Evolutionary conservation across 257 asterid species (phyloP), one percentile per base, ranked within the genome.

Genomic region (Nicotiana obtusifolia): DNA sequence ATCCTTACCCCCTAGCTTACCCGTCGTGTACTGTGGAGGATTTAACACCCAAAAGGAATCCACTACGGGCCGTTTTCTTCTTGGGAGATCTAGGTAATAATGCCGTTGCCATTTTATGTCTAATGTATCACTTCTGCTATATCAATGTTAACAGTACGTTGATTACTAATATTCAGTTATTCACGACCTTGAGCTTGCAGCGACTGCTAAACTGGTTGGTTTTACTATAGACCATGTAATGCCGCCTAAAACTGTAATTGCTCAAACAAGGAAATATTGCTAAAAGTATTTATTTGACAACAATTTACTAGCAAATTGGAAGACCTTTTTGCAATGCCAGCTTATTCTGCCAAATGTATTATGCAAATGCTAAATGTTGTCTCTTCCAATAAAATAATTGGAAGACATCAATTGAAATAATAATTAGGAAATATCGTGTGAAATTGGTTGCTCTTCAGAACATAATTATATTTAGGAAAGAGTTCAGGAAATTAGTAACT

Each of bases 21-120:
- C 99, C 60, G 98, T 93, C 53, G 82, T 96, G 41, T 96, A 94
- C 71, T 92, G 97, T 89, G 99, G 98, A 66, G 98, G 99, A 64
- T 96, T 96, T 75, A 96, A 96, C 86, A 88, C 99, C 37, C 99
- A 85, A 82, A 96, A 96, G 89, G 99, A 96, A 88, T 94, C 99
- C 65, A 94, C 98, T 69, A 92, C 98, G 0, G 99, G 98, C 5
- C 98, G 98, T 67, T 96, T 96, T 89, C 98, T 94, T 89, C 99
- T 94, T 81, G 99, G 99, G 78, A 89, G 99, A 89, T 96, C 98
- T 59, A 89, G 99, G 98, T 94, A 88, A 75, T 24, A 14, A 15
- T 47, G 4, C 20, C 7, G 1, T 4, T 49, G 64, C 26, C 26
- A 16, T 75, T 47, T 49, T 7, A 26, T 7, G 0, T 49, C 26